Evolutionary conservation across 306 rosid genomes (phyloP).

Genomic region (Biancaea sappan): DNA sequence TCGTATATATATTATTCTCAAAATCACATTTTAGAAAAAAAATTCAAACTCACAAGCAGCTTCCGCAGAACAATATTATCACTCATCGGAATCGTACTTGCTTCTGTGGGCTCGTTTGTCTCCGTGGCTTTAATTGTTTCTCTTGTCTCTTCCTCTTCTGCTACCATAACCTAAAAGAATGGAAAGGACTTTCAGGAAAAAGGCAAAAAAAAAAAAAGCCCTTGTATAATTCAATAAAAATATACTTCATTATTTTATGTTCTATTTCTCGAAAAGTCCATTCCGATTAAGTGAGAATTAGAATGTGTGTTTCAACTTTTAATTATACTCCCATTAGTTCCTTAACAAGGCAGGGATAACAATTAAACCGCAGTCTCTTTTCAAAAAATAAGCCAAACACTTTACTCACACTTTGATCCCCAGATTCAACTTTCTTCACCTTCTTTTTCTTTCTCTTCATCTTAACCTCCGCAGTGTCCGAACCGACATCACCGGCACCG

Average conservation of each 20-base stretch:
- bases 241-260: neutral
- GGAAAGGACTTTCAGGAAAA: neutral
- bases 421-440: conserved; percentile 40
- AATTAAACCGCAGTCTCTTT: neutral
- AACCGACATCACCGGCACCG: neutral
- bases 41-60: conserved; percentile 83
- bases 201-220: neutral
- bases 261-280: neutral
- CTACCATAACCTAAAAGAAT: conserved; percentile 42
- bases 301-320: neutral
- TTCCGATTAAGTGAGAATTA: neutral
- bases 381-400: neutral
- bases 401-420: conserved; percentile 50
- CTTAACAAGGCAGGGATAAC: neutral
- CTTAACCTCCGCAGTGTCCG: neutral
- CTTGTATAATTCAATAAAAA: neutral
- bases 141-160: conserved; percentile 40
- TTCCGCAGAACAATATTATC: conserved; percentile 73
- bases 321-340: neutral
- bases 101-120: conserved; percentile 42
- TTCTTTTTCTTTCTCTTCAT: conserved; percentile 33
- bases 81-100: conserved; percentile 35
- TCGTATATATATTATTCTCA: conserved; percentile 41
- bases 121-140: conserved; percentile 31
- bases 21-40: conserved; percentile 41